Percentiles rank a stretch among this genome's conserved stretches.
These are phyloP conservation scores for Rhizopogon vulgaris DNA, from an alignment of 768 basidiomycete species.

Conservation along the genomic window DNA sequence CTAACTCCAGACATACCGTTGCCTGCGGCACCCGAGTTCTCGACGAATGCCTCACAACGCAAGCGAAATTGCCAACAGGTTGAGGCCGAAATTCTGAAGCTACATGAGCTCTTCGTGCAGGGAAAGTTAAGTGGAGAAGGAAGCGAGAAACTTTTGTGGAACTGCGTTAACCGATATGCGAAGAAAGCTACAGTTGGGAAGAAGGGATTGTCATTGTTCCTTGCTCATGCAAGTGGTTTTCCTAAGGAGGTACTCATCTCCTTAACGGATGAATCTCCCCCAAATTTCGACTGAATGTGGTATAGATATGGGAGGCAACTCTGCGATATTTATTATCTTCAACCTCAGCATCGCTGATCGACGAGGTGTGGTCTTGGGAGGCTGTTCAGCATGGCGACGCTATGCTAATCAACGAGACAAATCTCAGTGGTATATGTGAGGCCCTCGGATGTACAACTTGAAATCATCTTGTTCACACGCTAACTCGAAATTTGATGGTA, in stretches of 20 bases:
- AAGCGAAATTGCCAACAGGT: constrained; percentile 5
- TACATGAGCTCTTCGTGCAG: constrained; percentile 6
- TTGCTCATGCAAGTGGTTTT: constrained; percentile 83
- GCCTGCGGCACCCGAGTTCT: constrained; percentile 13
- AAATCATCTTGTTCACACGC: not conserved
- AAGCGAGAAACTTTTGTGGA: constrained; percentile 49
- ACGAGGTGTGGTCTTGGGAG: constrained; percentile 81
- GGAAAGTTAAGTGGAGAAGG: constrained; percentile 10
- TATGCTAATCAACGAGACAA: constrained; percentile 55
- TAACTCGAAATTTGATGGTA: not conserved
- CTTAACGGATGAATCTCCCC: not conserved
- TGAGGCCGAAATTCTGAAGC: constrained; percentile 14
- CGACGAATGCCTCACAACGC: constrained; percentile 5
- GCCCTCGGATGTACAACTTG: constrained; percentile 4
- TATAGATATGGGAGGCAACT: constrained; percentile 78
- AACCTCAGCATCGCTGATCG: constrained; percentile 35
- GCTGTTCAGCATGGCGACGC: constrained; percentile 82
- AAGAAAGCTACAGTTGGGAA: constrained; percentile 16
- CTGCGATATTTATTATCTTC: constrained; percentile 46
- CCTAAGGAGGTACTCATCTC: constrained; percentile 63
- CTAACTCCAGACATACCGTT: constrained; percentile 16
- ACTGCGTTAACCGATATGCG: constrained; percentile 65
- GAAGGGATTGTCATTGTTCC: constrained; percentile 59
- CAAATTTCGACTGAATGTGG: not conserved
- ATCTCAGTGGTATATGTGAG: constrained; percentile 56